Evolutionary conservation across 1,284 basidiomycete species (phyloP).

Genomic region (Malassezia obtusa): DNA sequence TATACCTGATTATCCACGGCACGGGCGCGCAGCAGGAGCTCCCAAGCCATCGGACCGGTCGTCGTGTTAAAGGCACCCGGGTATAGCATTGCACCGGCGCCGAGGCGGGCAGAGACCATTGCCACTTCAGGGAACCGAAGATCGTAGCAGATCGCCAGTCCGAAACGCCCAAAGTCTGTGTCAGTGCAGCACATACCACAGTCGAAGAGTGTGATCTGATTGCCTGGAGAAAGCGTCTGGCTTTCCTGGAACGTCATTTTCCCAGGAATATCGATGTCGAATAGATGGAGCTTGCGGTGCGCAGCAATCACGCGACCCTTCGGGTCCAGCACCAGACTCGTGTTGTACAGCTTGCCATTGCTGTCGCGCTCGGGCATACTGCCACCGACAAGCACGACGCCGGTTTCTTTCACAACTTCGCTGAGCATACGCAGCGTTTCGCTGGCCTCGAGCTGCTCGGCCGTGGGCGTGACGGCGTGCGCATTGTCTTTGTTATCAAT

Average conservation of each 20-base stretch:
- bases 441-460: constrained; percentile 53
- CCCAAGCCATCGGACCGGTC: constrained; percentile 94
- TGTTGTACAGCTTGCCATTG: constrained; percentile 42
- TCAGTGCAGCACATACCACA: constrained; percentile 55
- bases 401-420: constrained; percentile 66
- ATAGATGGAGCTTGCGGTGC: constrained; percentile 90
- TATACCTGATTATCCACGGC: constrained; percentile 94
- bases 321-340: constrained; percentile 64
- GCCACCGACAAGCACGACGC: constrained; percentile 82
- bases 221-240: constrained; percentile 76
- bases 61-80: constrained; percentile 54
- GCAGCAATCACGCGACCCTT: constrained; percentile 75
- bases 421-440: constrained; percentile 76
- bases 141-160: constrained; percentile 71
- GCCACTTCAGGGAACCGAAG: constrained; percentile 86
- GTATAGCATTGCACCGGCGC: constrained; percentile 81
- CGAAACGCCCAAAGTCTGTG: constrained; percentile 74
- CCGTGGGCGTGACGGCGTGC: constrained; percentile 54
- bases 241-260: constrained; percentile 98
- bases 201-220: constrained; percentile 69
- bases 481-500: constrained; percentile 26
- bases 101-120: constrained; percentile 76
- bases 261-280: constrained; percentile 96
- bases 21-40: constrained; percentile 73
- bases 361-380: constrained; percentile 42